Percentiles rank a stretch among this genome's conserved stretches.
phyloP scores from a whole-genome alignment of 1,284 basidiomycete species.

The Macrocybe sp. region DNA sequence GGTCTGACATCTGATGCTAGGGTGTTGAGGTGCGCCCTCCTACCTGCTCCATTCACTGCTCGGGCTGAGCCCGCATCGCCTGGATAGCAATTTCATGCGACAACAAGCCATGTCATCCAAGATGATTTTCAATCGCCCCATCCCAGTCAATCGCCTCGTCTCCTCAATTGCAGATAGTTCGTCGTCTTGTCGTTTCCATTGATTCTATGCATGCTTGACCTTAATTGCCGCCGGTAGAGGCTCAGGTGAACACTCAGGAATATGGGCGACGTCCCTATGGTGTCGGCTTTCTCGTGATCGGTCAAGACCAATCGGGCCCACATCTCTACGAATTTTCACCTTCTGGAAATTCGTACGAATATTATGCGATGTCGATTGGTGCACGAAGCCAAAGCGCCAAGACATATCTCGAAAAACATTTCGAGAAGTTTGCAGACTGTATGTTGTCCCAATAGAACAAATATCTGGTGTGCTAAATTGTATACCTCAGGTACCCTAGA shows the following conservation, averaged over 20 bases:
- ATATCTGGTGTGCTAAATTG: background rate
- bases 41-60: background rate
- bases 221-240: constrained; percentile 52
- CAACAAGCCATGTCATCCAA: constrained; percentile 96
- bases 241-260: constrained; percentile 98
- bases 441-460: constrained; percentile 26
- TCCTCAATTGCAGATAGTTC: constrained; percentile 92
- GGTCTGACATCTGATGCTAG: constrained; percentile 97
- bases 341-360: constrained; percentile 96
- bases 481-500: constrained; percentile 64
- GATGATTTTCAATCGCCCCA: constrained; percentile 93
- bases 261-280: constrained; percentile 98
- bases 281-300: constrained; percentile 97
- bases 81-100: constrained; percentile 94
- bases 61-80: constrained; percentile 1
- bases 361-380: constrained; percentile 98
- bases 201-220: constrained; percentile 2
- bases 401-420: constrained; percentile 96
- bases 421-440: constrained; percentile 84
- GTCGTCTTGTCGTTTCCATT: constrained; percentile 22
- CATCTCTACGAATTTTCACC: constrained; percentile 99
- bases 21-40: constrained; percentile 76
- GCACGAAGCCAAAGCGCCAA: constrained; percentile 97
- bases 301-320: constrained; percentile 91
- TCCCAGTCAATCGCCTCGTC: constrained; percentile 92